Evolutionary conservation across 1,139 yeast species (phyloP).

Genomic region (Kodamaea anthophila): DNA sequence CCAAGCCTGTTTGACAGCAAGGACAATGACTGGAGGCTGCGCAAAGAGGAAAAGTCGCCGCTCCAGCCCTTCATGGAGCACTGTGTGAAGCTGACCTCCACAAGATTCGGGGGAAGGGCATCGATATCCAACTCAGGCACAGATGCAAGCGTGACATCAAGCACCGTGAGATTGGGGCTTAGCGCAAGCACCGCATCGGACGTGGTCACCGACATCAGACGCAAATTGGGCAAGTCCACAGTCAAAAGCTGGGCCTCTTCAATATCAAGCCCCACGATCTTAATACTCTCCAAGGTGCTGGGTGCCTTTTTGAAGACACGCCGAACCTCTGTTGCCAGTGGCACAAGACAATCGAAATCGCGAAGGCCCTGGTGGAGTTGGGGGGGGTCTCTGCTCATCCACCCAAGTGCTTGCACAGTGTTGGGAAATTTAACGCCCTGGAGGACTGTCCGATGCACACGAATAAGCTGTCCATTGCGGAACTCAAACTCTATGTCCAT

Average conservation of each 20-base stretch:
- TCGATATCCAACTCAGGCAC: not conserved
- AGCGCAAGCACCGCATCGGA: too few relatives aligned
- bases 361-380: too few relatives aligned
- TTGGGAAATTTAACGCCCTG: not conserved
- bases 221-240: conserved; percentile 93
- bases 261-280: not conserved
- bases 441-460: not conserved
- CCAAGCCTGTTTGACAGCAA: not conserved
- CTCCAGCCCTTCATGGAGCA: not conserved
- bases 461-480: not conserved
- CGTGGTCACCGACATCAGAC: conserved; percentile 82
- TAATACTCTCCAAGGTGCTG: not conserved
- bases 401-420: not conserved
- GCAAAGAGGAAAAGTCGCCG: not conserved
- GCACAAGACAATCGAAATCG: too few relatives aligned
- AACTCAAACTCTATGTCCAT: too few relatives aligned
- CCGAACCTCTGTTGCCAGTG: too few relatives aligned
- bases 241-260: not conserved
- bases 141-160: not conserved
- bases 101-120: not conserved
- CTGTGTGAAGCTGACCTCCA: not conserved
- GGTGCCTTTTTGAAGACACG: too few relatives aligned
- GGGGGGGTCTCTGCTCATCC: not conserved
- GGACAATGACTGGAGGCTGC: not conserved
- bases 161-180: too few relatives aligned